Conservation (phyloP, 345 rosid genomes). For the Pistacia integerrima region DNA sequence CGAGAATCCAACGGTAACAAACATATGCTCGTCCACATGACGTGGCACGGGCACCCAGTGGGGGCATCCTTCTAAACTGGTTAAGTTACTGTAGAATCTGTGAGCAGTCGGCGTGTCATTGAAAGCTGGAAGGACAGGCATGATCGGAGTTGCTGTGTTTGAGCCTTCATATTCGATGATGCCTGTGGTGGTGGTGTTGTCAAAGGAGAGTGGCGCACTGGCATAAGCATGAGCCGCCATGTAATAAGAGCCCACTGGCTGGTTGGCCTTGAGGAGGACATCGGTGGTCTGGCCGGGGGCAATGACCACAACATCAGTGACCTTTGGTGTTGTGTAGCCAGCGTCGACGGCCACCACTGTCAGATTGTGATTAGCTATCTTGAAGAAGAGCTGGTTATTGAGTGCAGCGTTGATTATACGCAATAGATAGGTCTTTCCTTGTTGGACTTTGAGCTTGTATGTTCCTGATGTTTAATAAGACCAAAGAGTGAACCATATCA, state of each 20-base stretch:
- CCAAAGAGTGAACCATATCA: no score
- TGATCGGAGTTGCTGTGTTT: conserved; percentile 27
- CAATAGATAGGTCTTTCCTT: conserved; percentile 72
- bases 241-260: conserved; percentile 62
- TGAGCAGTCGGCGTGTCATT: conserved; percentile 73
- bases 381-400: conserved; percentile 76
- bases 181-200: conserved; percentile 70
- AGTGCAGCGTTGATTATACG: conserved; percentile 93
- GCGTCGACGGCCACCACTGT: conserved; percentile 85
- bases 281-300: conserved; percentile 85
- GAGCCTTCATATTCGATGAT: conserved; percentile 49
- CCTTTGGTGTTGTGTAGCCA: conserved; percentile 58
- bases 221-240: conserved; percentile 74
- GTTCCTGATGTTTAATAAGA: conserved; percentile 36
- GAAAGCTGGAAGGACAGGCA: conserved; percentile 70
- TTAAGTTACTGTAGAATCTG: conserved; percentile 58
- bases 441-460: conserved; percentile 54
- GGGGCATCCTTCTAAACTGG: conserved; percentile 44
- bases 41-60: conserved; percentile 69
- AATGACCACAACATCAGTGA: conserved; percentile 58
- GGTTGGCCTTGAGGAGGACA: conserved; percentile 60
- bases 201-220: conserved; percentile 41
- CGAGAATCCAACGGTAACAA: conserved; percentile 60
- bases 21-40: conserved; percentile 68
- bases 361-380: conserved; percentile 77